Evolutionary conservation across 148 eudicot genomes (phyloP), one percentile per base, ranked within the genome.

Genomic region (Diospyros lotus): DNA sequence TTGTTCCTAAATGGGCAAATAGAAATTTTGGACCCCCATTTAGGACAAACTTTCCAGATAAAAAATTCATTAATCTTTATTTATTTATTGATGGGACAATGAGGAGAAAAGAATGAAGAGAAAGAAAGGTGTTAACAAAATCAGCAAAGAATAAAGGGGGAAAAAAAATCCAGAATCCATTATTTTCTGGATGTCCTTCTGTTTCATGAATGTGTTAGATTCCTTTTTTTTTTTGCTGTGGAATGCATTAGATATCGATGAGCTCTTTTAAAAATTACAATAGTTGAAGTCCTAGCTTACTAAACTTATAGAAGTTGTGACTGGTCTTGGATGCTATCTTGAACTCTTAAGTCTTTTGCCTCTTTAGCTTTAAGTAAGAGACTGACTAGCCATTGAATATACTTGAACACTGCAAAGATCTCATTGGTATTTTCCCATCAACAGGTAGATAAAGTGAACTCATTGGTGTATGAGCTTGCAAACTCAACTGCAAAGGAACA

Each of bases 401-500:
- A 9, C 14, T 41, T 62, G 52, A 12, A 12, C 12, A 64, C 60
- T 11, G n/a, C n/a, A n/a, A n/a, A n/a, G n/a, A n/a, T n/a, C n/a
- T n/a, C n/a, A n/a, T n/a, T n/a, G n/a, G n/a, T n/a, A 13, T 77
- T 48, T 61, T 68, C 38, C 46, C 72, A 28, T 77, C 56, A 38
- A 75, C 89, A 93, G 96, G 96, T 88, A 59, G 91, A 88, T 76
- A 78, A 86, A 69, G 80, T 83, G 75, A 88, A 81, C 76, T 73
- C 78, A 6, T 72, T 89, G 76, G 78, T 82, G 46, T 82, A 77
- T 56, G 94, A 93, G 76, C 86, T 91, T 73, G 84, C 87, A 38
- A 77, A 68, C 53, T 6, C 86, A 66, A 80, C 85, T 17, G 69
- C 79, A 12, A 80, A 74, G 45, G 98, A 93, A 74, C 85, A 77